A percentile compares a stretch with the other conserved stretches of the same genome.
Conservation (phyloP, 306 rosid genomes). For the Dalbergia oliveri region DNA sequence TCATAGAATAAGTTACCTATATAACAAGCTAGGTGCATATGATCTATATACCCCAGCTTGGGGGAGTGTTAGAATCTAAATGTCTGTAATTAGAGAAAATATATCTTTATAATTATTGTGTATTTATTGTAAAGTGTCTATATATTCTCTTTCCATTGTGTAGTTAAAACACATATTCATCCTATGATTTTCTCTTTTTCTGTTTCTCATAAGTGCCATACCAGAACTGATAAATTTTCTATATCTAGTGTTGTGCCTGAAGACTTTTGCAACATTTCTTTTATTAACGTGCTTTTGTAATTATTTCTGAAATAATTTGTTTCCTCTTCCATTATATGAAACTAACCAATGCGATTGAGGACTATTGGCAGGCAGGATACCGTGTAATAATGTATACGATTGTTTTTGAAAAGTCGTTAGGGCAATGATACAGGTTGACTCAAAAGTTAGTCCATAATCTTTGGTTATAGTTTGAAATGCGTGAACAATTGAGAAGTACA, state of each 20-base stretch:
- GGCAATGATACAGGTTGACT: slow-evolving; percentile 21
- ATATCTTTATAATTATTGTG: no score
- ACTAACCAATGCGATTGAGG: background rate
- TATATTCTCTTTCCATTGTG: no score
- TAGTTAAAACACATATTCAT: no score
- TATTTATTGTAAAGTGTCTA: no score
- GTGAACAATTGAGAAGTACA: slow-evolving; percentile 9
- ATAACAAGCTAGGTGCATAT: no score
- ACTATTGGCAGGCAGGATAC: slow-evolving; percentile 20
- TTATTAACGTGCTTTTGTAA: slow-evolving; percentile 4
- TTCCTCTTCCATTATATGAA: slow-evolving; percentile 25
- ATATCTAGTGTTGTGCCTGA: slow-evolving; percentile 1
- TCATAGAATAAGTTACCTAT: no score
- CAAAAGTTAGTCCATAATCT: slow-evolving; percentile 17
- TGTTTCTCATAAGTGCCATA: background rate
- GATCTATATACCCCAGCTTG: no score
- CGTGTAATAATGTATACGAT: background rate
- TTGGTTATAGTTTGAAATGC: slow-evolving; percentile 19
- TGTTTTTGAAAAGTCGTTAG: slow-evolving; percentile 9
- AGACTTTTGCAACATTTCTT: slow-evolving; percentile 28
- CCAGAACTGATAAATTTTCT: slow-evolving; percentile 18
- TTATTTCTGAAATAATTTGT: slow-evolving; percentile 32
- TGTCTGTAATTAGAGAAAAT: no score
- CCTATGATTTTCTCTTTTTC: no score
- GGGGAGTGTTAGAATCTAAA: no score